Percentiles rank a stretch among this genome's conserved stretches.
Conservation (phyloP, 441 rosid species). For the Erodium chrysanthum region DNA sequence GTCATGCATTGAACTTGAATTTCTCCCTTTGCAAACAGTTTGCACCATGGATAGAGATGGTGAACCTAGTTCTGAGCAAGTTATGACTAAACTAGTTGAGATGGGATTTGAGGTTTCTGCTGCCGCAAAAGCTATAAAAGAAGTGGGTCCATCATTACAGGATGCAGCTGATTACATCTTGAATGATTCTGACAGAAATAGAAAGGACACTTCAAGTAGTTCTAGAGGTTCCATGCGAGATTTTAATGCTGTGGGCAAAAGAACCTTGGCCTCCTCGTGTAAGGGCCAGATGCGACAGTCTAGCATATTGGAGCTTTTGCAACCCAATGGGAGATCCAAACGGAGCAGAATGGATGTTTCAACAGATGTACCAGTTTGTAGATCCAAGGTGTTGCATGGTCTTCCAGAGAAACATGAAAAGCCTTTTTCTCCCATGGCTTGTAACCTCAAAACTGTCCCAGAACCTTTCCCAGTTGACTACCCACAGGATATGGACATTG, state of each 20-base stretch:
- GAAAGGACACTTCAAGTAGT: constrained; percentile 22
- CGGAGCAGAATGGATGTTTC: constrained; percentile 16
- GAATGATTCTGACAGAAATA: constrained; percentile 26
- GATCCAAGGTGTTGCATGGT: constrained; percentile 21
- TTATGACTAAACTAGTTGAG: constrained; percentile 37
- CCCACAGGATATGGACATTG: constrained; percentile 28
- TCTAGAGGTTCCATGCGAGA: constrained; percentile 21
- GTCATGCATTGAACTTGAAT: not conserved
- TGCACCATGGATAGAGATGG: constrained; percentile 24
- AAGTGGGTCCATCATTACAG: constrained; percentile 47
- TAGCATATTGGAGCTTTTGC: constrained; percentile 53
- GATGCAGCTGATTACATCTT: constrained; percentile 47
- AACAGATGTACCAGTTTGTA: constrained; percentile 18
- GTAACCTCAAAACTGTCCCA: constrained; percentile 10
- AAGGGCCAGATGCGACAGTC: constrained; percentile 38
- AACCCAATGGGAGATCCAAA: constrained; percentile 24
- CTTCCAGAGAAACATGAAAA: constrained; percentile 19
- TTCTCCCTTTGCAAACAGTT: not conserved
- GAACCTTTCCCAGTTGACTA: constrained; percentile 22
- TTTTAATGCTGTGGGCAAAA: constrained; percentile 26
- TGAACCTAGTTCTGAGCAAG: constrained; percentile 26
- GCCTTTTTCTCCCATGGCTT: constrained; percentile 4
- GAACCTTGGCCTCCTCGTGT: constrained; percentile 19
- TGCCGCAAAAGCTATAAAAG: constrained; percentile 44
- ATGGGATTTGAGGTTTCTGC: constrained; percentile 61